Evolutionary conservation across 2,329 filamentous ascomycete species (phyloP).

Genomic region (Fusarium anthophilum): DNA sequence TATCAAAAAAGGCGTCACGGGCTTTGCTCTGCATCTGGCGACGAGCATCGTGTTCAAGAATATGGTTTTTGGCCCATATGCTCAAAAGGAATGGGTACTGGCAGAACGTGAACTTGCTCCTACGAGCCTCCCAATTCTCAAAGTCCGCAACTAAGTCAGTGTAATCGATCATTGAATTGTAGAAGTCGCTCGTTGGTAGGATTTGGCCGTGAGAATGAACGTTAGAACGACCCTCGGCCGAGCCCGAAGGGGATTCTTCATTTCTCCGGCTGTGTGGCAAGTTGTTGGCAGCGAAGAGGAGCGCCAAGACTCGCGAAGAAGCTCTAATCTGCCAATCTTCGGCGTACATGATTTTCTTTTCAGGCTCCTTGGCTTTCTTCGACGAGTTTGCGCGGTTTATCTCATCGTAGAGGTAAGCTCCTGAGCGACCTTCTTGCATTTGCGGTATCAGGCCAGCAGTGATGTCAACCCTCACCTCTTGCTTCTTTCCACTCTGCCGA

Average conservation of each 20-base stretch:
- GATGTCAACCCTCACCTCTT: constrained; percentile 66
- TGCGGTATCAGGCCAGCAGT: constrained; percentile 77
- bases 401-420: constrained; percentile 81
- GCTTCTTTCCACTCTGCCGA: constrained; percentile 74
- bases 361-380: constrained; percentile 64
- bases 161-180: constrained; percentile 86
- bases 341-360: constrained; percentile 70
- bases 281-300: constrained; percentile 86
- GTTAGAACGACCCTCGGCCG: constrained; percentile 40
- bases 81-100: constrained; percentile 93
- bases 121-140: constrained; percentile 83
- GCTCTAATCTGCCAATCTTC: constrained; percentile 93
- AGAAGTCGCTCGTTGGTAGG: constrained; percentile 84
- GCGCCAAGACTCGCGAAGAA: constrained; percentile 79
- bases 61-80: constrained; percentile 91
- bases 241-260: constrained; percentile 34
- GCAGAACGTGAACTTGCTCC: constrained; percentile 84
- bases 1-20: constrained; percentile 89
- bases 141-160: constrained; percentile 88
- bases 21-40: constrained; percentile 91
- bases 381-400: constrained; percentile 64
- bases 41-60: constrained; percentile 86
- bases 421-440: constrained; percentile 71
- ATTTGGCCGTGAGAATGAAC: constrained; percentile 66
- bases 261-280: constrained; percentile 50